Evolutionary conservation across 192 early-diverging fungal species (phyloP).

Genomic region (Diversispora epigaea): DNA sequence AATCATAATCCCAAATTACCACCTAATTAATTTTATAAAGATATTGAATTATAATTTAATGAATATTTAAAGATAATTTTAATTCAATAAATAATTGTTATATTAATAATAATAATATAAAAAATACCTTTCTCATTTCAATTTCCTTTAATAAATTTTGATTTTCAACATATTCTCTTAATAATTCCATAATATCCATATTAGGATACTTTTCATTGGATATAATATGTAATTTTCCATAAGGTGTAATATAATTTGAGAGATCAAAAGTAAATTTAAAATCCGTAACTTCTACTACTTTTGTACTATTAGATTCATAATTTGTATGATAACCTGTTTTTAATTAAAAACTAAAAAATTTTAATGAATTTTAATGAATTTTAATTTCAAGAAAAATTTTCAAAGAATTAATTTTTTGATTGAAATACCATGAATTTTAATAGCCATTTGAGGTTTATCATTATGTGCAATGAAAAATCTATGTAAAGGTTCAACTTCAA

Average conservation of each 20-base stretch:
- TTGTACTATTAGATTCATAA: background rate
- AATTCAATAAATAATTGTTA: conserved; percentile 4
- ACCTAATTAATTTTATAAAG: conserved; percentile 6
- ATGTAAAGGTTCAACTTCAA: conserved; percentile 21
- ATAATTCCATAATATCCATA: conserved; percentile 35
- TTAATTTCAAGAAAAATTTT: no score
- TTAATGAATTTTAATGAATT: no score
- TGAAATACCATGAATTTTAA: conserved; percentile 38
- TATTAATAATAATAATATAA: background rate
- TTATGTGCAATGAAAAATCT: conserved; percentile 45
- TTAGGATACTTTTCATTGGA: conserved; percentile 28
- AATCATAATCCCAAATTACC: conserved; percentile 42
- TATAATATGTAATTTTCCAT: conserved; percentile 34
- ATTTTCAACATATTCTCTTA: conserved; percentile 39
- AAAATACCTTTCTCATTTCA: conserved; percentile 41
- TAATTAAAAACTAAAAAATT: no score
- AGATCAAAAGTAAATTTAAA: conserved; percentile 43
- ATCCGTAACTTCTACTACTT: conserved; percentile 34
- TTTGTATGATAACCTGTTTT: no score
- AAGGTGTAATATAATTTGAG: conserved; percentile 33
- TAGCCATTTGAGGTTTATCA: conserved; percentile 41
- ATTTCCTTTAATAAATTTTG: conserved; percentile 44
- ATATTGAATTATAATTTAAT: conserved; percentile 20
- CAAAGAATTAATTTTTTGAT: no score
- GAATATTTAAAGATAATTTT: no score